Conservation (phyloP, 2,329 filamentous ascomycete species). For the Didymella pomorum region DNA sequence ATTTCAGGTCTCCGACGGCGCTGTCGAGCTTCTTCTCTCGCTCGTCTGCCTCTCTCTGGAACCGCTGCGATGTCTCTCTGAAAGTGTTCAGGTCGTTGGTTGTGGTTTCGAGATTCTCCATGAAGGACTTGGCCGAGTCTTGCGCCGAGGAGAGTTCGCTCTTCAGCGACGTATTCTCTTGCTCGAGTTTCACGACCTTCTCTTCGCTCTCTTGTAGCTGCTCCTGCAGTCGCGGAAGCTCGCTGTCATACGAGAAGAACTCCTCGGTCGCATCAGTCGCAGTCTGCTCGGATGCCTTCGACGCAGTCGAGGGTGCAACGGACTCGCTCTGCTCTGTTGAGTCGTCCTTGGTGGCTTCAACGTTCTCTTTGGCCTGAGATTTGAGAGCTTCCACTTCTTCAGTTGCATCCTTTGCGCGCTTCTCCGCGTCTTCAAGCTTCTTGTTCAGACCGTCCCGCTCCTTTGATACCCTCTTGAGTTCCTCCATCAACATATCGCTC, state of each 20-base stretch:
- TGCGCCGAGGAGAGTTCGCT: slow-evolving; percentile 74
- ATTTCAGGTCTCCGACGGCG: slow-evolving; percentile 39
- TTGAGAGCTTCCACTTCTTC: slow-evolving; percentile 70
- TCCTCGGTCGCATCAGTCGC: slow-evolving; percentile 65
- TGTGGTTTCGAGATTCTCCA: slow-evolving; percentile 70
- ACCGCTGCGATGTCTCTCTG: slow-evolving; percentile 60
- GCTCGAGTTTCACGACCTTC: slow-evolving; percentile 74
- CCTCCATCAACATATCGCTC: slow-evolving; percentile 91
- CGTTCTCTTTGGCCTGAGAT: slow-evolving; percentile 25
- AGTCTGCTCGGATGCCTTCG: slow-evolving; percentile 37
- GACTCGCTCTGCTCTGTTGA: slow-evolving; percentile 39
- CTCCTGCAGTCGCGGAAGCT: slow-evolving; percentile 80
- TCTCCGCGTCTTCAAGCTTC: slow-evolving; percentile 74
- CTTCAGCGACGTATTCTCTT: slow-evolving; percentile 72
- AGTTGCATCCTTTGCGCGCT: slow-evolving; percentile 66
- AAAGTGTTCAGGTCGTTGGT: slow-evolving; percentile 68
- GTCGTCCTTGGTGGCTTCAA: slow-evolving; percentile 36
- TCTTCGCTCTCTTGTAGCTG: slow-evolving; percentile 74
- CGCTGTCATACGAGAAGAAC: slow-evolving; percentile 91
- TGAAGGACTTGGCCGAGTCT: slow-evolving; percentile 64
- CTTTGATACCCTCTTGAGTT: slow-evolving; percentile 83
- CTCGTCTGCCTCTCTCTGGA: slow-evolving; percentile 44
- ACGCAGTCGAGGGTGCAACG: slow-evolving; percentile 33
- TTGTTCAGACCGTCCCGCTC: slow-evolving; percentile 84
- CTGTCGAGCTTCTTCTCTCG: slow-evolving; percentile 42